phyloP scores from a whole-genome alignment of 805 yeast genomes.

The Candida nonsorbophila region DNA sequence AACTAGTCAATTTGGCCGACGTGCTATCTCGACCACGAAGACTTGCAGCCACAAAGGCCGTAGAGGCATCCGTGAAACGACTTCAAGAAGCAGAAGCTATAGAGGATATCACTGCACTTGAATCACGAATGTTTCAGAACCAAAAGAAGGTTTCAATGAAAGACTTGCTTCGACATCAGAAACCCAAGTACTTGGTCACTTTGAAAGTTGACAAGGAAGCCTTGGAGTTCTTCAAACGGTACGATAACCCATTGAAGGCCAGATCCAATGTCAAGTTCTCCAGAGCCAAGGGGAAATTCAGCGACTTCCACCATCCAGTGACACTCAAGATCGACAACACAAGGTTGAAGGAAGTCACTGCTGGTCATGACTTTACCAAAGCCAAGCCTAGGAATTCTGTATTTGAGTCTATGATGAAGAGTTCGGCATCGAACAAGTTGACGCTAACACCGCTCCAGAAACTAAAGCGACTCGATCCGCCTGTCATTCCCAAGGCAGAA shows the following conservation, averaged over 20 bases:
- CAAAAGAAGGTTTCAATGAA: constrained; percentile 23
- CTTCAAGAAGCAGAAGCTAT: too few species aligned
- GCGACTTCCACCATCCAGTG: not conserved
- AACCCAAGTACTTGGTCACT: constrained; percentile 12
- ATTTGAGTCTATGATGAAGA: constrained; percentile 36
- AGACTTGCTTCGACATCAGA: constrained; percentile 51
- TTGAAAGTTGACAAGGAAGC: constrained; percentile 18
- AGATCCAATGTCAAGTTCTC: constrained; percentile 14
- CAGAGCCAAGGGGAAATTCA: constrained; percentile 1
- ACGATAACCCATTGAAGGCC: constrained; percentile 23
- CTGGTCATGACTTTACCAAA: too few species aligned
- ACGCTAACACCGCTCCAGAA: constrained; percentile 26
- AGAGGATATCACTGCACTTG: too few species aligned
- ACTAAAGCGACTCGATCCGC: constrained; percentile 27
- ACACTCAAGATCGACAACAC: too few species aligned
- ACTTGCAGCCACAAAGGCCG: too few species aligned
- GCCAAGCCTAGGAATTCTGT: constrained; percentile 14
- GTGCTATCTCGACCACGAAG: too few species aligned
- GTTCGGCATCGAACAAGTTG: constrained; percentile 18
- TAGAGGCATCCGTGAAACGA: too few species aligned
- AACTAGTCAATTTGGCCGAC: too few species aligned
- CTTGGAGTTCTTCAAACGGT: constrained; percentile 18
- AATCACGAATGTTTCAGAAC: constrained; percentile 13
- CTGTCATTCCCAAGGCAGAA: constrained; percentile 17
- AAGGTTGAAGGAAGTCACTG: too few species aligned